Base-by-base conservation (phyloP, 169 alveolate genomes). In the Neospora caninum region DNA sequence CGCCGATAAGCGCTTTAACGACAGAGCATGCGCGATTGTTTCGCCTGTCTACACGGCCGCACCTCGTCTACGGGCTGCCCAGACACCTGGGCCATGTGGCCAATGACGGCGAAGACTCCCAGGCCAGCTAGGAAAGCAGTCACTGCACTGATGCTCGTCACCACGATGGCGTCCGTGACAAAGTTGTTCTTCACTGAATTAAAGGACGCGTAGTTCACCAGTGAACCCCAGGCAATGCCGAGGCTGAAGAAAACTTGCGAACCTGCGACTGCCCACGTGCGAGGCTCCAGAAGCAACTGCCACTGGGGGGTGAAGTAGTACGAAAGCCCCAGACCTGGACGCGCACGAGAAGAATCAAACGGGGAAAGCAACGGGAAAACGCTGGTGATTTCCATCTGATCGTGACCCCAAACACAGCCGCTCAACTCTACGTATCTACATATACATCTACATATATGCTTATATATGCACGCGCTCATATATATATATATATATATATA, bases 191-290 rank as follows among this genome's bases (percentile, higher is more conserved):
- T 39, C 54, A 43, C 41, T 10, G 89, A n/a, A n/a, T 83, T 83
- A 67, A 83, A 83, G 89, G 42, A 22, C 38, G 69, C 89, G 41
- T 22, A 83, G 31, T 20, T 83, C 27, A 83, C 89, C 45, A 42
- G 67, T 1, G 89, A 42, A 2, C 89, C 89, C 54, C 67, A 42
- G 39, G 69, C 89, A 22, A 83, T 43, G 70, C 69, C 54, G n/a
- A 83, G 64, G 89, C 69, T 42, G 67, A 83, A 83, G 89, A 83
- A 83, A 36, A 39, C 67, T 29, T 83, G 89, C 36, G 54, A 43
- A 7, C 89, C 89, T 4, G 89, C 89, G 6, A 43, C 89, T 0
- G 67, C 89, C 89, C 89, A 83, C 16, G 67, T 43, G 34, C 89
- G 39, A 20, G 89, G 89, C n/a, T 83, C 67, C 27, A 83, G 70